Evolutionary conservation across 1,284 basidiomycete species (phyloP), one percentile per base, ranked within the genome.

Genomic region (Moesziomyces sp.): DNA sequence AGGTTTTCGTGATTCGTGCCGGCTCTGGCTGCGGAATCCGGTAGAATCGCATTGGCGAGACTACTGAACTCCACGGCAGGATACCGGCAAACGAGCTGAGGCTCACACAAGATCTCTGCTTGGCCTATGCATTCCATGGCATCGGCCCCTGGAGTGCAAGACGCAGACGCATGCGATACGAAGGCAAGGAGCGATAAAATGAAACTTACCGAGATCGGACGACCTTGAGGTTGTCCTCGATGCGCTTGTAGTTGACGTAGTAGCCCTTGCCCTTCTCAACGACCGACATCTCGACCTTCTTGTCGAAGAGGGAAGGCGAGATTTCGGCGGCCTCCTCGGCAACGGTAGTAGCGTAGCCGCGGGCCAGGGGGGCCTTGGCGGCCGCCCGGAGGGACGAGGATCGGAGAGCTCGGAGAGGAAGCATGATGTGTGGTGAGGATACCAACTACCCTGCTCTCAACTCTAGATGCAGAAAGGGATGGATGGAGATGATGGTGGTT

Each of bases 171-270:
- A 9, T 45, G 44, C 44, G 19, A 45, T 5, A 9, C 14, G 21
- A 42, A 53, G 13, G 38, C 18, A 40, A 52, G 13, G 21, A 23
- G 33, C 30, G 30, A 33, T 33, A 11, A 13, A 3, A 7, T n/a
- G 19, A 38, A 1, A 76, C 79, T 69, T 67, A 81, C 79, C 80
- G 63, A 26, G 58, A n/a, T 55, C 82, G 80, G 57, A 84, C 80
- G 62, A 84, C 66, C 66, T 80, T 77, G 61, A 84, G 74, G 80
- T 83, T 83, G 58, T 84, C 80, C 64, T 80, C 80, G 52, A 83
- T 74, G 51, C 75, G 75, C 69, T 79, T 74, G 81, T 84, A 84
- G 74, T 83, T 83, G 70, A 83, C 66, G 75, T 76, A 84, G 80
- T 77, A 77, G 38, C 78, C 79, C 76, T 82, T 80, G 65, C 82